Base-by-base conservation (phyloP, 139 green algal genomes). In the Dunaliella primolecta region DNA sequence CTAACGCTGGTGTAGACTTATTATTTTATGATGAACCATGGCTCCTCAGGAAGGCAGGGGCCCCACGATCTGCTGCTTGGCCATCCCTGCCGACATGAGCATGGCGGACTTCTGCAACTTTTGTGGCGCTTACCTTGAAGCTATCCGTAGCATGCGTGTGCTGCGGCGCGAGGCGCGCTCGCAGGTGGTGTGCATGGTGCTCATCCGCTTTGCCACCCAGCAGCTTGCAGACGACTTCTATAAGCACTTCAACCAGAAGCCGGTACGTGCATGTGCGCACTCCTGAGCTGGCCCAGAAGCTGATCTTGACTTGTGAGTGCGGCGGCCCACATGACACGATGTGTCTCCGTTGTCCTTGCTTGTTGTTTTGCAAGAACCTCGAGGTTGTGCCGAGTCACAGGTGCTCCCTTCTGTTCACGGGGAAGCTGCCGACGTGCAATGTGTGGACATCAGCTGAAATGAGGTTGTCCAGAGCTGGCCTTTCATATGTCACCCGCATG, bases 101-200 rank as follows among this genome's bases (percentile, higher is more conserved):
- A 92, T 98, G 29, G 89, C 94, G 1, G 94, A 98, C 55, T 97
- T 99, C 81, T 98, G 95, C 83, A 86, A 88, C 31, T 98, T 98
- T 81, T 34, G 7, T 34, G 83, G 75, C 37, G 83, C 75, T 36
- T 82, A 82, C 75, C 46, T 88, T 33, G 7, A 29, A 3, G 36
- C 84, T 23, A 93, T 91, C 1, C 87, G 86, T 1, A 82, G 93
- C 37, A 93, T 98, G 89, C 90, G 95, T 1, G 90, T 99, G 36
- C 90, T 99, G 83, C 88, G 94, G 30, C 84, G 92, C 0, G 92
- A 96, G 46, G 91, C 86, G 15, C 30, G 85, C 29, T 57, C 85
- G 46, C 84, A 82, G 1, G 86, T 83, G 21, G 88, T 91, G 33
- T 98, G 95, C 91, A 96, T 98, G 89, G 94, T 97, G 71, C 87